These are phyloP conservation scores for Sporobolomyces phaffii DNA, from an alignment of 768 basidiomycete species.

Conservation along the genomic window DNA sequence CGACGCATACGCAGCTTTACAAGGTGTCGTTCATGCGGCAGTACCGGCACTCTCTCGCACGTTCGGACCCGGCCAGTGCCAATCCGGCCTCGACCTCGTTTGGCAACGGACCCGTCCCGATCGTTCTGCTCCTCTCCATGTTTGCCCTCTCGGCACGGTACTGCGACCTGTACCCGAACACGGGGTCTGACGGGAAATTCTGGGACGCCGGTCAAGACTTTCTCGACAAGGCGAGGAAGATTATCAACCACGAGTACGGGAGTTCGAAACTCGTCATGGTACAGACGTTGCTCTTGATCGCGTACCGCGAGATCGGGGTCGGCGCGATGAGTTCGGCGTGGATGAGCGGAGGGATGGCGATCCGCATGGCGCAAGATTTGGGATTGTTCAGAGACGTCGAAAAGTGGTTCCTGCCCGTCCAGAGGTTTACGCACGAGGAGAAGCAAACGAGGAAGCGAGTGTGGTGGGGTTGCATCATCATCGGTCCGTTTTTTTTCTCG, in stretches of 20 bases:
- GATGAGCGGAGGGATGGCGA: conserved; percentile 68
- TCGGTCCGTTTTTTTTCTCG: conserved; percentile 39
- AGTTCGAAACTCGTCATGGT: conserved; percentile 68
- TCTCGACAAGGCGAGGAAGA: conserved; percentile 36
- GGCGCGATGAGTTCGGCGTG: conserved; percentile 81
- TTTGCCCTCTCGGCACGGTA: conserved; percentile 76
- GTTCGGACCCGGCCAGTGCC: conserved; percentile 17
- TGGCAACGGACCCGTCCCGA: conserved; percentile 46
- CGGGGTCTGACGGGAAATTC: conserved; percentile 34
- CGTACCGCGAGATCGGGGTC: conserved; percentile 78
- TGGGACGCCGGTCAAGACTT: conserved; percentile 42
- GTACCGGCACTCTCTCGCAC: conserved; percentile 37
- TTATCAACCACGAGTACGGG: conserved; percentile 56
- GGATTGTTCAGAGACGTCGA: conserved; percentile 43
- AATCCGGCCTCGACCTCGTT: conserved; percentile 14
- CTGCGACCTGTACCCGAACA: conserved; percentile 40
- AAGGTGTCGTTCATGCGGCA: conserved; percentile 37
- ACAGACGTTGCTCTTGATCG: conserved; percentile 72
- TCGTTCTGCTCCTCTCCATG: conserved; percentile 72
- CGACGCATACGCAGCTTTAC: conserved; percentile 31
- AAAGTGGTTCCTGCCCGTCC: conserved; percentile 41
- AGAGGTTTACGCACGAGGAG: conserved; percentile 43
- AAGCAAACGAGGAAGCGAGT: conserved; percentile 44
- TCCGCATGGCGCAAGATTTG: conserved; percentile 60
- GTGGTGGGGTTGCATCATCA: conserved; percentile 44